Evolutionary conservation across 2,329 filamentous ascomycete genomes (phyloP).

Genomic region (Cadophora malorum): DNA sequence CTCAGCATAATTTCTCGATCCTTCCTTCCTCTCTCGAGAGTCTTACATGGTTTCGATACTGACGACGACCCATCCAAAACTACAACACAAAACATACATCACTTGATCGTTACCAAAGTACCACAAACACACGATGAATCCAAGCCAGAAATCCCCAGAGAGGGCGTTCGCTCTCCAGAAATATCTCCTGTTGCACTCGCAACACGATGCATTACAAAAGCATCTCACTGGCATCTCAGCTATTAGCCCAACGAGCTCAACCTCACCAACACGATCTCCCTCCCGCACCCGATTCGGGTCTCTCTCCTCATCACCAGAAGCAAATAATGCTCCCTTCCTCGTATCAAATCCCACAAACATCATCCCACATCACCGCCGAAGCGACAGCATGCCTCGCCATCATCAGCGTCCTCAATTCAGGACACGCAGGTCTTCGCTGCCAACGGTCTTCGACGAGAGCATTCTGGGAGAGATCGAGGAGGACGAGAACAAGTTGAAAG

Average conservation of each 20-base stretch:
- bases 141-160: conserved; percentile 38
- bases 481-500: conserved; percentile 49
- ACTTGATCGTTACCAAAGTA: conserved; percentile 11
- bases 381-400: conserved; percentile 23
- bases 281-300: conserved; percentile 31
- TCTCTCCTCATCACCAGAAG: conserved; percentile 35
- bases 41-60: conserved; percentile 15
- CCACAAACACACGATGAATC: conserved; percentile 23
- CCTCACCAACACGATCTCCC: conserved; percentile 20
- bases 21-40: neutral
- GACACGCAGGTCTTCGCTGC: conserved; percentile 36
- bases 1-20: neutral
- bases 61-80: neutral
- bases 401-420: conserved; percentile 23
- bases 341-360: conserved; percentile 11
- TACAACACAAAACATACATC: neutral
- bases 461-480: conserved; percentile 36
- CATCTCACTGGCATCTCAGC: conserved; percentile 41
- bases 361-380: conserved; percentile 28
- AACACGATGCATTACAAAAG: conserved; percentile 46
- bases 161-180: conserved; percentile 46
- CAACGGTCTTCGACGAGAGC: conserved; percentile 38
- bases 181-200: conserved; percentile 46
- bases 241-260: conserved; percentile 23
- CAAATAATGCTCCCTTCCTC: conserved; percentile 22